A percentile compares a stretch with the other conserved stretches of the same genome.
Conservation (phyloP, 1,284 basidiomycete genomes). For the Vanrija humicola region DNA sequence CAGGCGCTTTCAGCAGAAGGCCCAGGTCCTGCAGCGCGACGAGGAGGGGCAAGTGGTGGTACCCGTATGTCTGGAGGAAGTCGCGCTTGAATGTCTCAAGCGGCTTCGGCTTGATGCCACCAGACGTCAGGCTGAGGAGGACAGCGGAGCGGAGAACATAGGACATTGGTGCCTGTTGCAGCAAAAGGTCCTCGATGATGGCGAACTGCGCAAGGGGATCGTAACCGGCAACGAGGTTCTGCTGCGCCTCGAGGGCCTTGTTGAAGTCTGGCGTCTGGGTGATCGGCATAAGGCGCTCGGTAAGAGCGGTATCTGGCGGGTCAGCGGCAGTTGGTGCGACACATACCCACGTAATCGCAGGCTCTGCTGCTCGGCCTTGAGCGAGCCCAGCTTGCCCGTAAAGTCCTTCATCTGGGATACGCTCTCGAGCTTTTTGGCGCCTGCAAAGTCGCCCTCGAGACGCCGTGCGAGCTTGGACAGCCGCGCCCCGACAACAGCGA, state of each 20-base stretch:
- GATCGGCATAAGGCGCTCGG: slow-evolving; percentile 80
- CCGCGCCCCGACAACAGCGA: slow-evolving; percentile 81
- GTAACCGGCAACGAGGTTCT: slow-evolving; percentile 89
- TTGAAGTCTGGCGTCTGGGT: slow-evolving; percentile 89
- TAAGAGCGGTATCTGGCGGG: slow-evolving; percentile 76
- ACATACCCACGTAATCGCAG: slow-evolving; percentile 79
- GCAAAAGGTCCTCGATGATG: slow-evolving; percentile 80
- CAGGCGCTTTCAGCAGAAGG: slow-evolving; percentile 53
- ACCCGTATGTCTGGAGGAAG: slow-evolving; percentile 92
- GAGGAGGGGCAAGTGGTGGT: slow-evolving; percentile 78
- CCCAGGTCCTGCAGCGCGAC: slow-evolving; percentile 71
- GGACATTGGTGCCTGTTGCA: slow-evolving; percentile 74
- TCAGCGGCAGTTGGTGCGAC: no score
- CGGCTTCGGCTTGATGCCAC: slow-evolving; percentile 81
- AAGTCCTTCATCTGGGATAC: slow-evolving; percentile 90
- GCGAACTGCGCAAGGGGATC: slow-evolving; percentile 70
- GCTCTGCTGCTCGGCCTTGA: slow-evolving; percentile 87
- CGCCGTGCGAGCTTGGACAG: slow-evolving; percentile 77
- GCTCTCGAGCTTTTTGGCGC: slow-evolving; percentile 59
- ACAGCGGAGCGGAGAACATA: slow-evolving; percentile 75
- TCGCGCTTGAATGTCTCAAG: slow-evolving; percentile 88
- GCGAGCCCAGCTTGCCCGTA: slow-evolving; percentile 85
- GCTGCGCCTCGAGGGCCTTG: slow-evolving; percentile 88
- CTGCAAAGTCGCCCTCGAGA: slow-evolving; percentile 78
- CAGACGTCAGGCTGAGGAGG: slow-evolving; percentile 74